Base-by-base conservation (phyloP, 441 rosid species). In the Manihot esculenta region DNA sequence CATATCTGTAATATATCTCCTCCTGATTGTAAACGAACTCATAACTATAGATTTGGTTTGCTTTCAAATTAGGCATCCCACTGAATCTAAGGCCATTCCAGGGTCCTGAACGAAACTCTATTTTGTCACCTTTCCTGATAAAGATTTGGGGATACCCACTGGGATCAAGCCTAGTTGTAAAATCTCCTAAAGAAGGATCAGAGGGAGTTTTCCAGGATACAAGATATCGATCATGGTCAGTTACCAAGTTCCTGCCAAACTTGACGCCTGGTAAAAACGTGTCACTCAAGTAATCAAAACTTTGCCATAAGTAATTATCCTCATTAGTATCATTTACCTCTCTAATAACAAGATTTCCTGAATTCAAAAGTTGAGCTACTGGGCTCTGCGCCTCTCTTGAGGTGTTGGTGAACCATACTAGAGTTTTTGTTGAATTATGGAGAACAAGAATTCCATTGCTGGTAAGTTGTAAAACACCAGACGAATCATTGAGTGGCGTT, bases 101-200 rank as follows among this genome's bases (percentile, higher is more conserved):
- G 5, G 86, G 91, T 5, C 99, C 97, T 1, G 97, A 90, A 18
- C 85, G 74, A 56, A 75, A 81, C 56, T 41, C 47, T 1, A 70
- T 64, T 5, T 9, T 60, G 2, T 70, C 71, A 10, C 61, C 72
- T 23, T 62, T 68, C 45, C 33, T 38, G 20, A 84, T 72, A 49
- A 30, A 71, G 0, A 84, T 68, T 63, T 86, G 79, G 4, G 86
- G 84, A 7, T 75, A 59, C 1, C 85, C 84, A 9, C 30, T 27
- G 3, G 82, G 66, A 2, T 82, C 83, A 11, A 84, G 58, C 62
- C 71, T 45, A 24, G 53, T 61, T 1, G 79, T 74, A 24, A 74
- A 86, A 64, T 85, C 84, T 47, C 97, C 97, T 10, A 75, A 65
- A 6, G 93, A 87, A 71, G 97, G 99, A 62, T 94, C 98, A 62